phyloP scores from a whole-genome alignment of 805 yeast species.

The Starmerella sirachaensis region DNA sequence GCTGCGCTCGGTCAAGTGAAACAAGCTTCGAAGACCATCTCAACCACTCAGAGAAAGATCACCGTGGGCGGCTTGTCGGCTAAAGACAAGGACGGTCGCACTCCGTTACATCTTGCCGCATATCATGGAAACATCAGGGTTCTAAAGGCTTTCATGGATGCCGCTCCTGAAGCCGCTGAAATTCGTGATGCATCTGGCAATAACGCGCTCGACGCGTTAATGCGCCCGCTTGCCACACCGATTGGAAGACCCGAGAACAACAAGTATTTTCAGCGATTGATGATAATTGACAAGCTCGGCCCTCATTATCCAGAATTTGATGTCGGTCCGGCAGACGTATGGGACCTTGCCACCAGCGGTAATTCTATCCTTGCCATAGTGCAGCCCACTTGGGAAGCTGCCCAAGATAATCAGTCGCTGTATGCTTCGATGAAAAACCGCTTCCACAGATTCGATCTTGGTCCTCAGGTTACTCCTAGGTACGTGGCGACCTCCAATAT shows the following conservation, averaged over 20 bases:
- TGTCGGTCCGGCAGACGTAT: constrained; percentile 13
- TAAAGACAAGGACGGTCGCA: constrained; percentile 18
- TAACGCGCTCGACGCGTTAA: constrained; percentile 15
- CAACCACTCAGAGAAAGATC: constrained; percentile 10
- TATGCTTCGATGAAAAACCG: not conserved
- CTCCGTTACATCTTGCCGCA: constrained; percentile 24
- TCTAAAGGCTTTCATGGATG: constrained; percentile 15
- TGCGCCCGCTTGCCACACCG: constrained; percentile 12
- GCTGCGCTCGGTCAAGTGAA: constrained; percentile 19
- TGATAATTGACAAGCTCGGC: constrained; percentile 8
- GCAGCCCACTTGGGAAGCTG: constrained; percentile 4
- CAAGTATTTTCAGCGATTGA: constrained; percentile 4
- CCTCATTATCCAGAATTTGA: constrained; percentile 4
- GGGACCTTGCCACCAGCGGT: constrained; percentile 15
- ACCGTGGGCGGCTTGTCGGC: constrained; percentile 15
- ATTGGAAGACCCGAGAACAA: constrained; percentile 5
- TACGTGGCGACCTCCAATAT: constrained; percentile 13
- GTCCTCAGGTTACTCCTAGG: constrained; percentile 3
- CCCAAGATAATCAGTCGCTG: constrained; percentile 1
- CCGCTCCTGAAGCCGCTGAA: constrained; percentile 16
- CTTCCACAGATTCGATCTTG: constrained; percentile 2
- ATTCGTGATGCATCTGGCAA: constrained; percentile 15
- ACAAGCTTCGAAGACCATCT: constrained; percentile 10
- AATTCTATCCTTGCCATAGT: constrained; percentile 10
- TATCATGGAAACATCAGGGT: constrained; percentile 17